Evolutionary conservation across 805 yeast genomes (phyloP).

Genomic region (Hemisphaericaspora nanyangensis): DNA sequence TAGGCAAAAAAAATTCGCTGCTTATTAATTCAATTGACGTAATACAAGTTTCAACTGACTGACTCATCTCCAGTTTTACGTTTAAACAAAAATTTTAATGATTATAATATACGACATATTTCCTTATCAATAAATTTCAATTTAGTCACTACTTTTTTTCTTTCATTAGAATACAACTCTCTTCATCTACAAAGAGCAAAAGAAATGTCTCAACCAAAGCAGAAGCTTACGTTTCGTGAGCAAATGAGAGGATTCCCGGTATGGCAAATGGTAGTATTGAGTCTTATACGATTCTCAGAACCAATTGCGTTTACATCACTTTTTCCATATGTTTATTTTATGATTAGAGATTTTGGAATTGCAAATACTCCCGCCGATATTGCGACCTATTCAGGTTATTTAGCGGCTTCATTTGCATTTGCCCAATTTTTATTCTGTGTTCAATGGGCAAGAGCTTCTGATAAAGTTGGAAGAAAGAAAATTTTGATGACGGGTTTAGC

Average conservation of each 20-base stretch:
- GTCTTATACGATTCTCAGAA: constrained; percentile 52
- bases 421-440: constrained; percentile 55
- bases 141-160: too few relatives aligned
- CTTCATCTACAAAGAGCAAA: too few relatives aligned
- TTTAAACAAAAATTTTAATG: too few relatives aligned
- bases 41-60: too few relatives aligned
- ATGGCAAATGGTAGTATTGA: constrained; percentile 40
- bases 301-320: constrained; percentile 63
- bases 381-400: constrained; percentile 57
- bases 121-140: too few relatives aligned
- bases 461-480: constrained; percentile 53
- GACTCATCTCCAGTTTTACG: too few relatives aligned
- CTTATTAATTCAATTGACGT: too few relatives aligned
- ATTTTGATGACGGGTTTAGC: constrained; percentile 48
- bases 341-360: constrained; percentile 55
- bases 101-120: too few relatives aligned
- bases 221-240: constrained; percentile 33
- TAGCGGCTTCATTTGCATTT: constrained; percentile 60
- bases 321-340: constrained; percentile 61
- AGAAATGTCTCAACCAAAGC: not conserved
- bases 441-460: constrained; percentile 58
- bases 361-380: constrained; percentile 50
- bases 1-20: too few relatives aligned
- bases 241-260: constrained; percentile 57
- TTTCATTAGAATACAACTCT: too few relatives aligned